phyloP scores from a whole-genome alignment of 2,329 filamentous ascomycete species.

The Phoma sp. region DNA sequence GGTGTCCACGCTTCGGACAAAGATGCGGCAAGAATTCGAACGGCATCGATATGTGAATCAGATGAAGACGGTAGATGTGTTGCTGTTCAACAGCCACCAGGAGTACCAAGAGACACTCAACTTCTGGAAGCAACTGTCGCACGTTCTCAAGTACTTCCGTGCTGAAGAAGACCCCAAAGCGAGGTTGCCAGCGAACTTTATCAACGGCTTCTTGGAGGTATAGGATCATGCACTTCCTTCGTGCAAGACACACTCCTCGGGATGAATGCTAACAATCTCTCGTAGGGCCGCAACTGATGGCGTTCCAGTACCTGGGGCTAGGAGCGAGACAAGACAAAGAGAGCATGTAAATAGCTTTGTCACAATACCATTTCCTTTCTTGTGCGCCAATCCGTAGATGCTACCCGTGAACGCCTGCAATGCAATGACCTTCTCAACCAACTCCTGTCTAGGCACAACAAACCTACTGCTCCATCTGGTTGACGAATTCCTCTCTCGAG shows the following conservation, averaged over 20 bases:
- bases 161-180: slow-evolving; percentile 79
- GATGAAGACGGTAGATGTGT: slow-evolving; percentile 83
- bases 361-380: slow-evolving; percentile 46
- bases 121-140: slow-evolving; percentile 97
- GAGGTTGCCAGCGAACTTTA: slow-evolving; percentile 86
- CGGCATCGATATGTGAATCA: slow-evolving; percentile 92
- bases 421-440: slow-evolving; percentile 25
- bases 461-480: slow-evolving; percentile 36
- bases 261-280: slow-evolving; percentile 14
- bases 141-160: slow-evolving; percentile 97
- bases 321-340: slow-evolving; percentile 23
- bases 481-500: slow-evolving; percentile 68
- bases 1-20: slow-evolving; percentile 84
- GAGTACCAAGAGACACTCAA: slow-evolving; percentile 99
- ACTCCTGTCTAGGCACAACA: not conserved
- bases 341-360: slow-evolving; percentile 43
- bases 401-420: slow-evolving; percentile 41
- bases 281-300: slow-evolving; percentile 48
- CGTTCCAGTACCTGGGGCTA: slow-evolving; percentile 6
- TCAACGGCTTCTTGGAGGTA: slow-evolving; percentile 94
- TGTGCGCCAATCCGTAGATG: slow-evolving; percentile 32
- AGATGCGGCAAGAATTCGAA: slow-evolving; percentile 97
- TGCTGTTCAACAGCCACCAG: slow-evolving; percentile 87
- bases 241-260: not conserved
- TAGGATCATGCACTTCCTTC: slow-evolving; percentile 32